These are phyloP conservation scores for Acer saccharum DNA, from an alignment of 345 rosid genomes.

Conservation along the genomic window DNA sequence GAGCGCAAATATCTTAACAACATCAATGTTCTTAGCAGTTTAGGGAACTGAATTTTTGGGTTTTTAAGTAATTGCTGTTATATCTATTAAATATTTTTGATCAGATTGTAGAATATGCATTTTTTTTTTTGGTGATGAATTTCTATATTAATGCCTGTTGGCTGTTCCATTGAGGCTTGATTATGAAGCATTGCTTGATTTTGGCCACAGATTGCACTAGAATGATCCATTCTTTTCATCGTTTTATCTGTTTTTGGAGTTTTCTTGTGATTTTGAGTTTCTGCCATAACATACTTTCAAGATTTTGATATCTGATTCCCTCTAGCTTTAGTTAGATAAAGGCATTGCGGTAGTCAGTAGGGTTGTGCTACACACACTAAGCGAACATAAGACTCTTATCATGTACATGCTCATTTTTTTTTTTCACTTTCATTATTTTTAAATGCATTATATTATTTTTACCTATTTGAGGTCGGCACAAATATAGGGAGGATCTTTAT, in stretches of 20 bases:
- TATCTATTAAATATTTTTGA: background rate
- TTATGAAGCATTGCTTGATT: background rate
- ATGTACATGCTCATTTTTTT: background rate
- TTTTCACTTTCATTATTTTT: too few relatives aligned
- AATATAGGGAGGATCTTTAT: too few relatives aligned
- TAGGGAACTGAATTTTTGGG: background rate
- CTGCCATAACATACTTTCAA: background rate
- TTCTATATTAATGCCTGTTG: background rate
- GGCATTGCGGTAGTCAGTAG: background rate
- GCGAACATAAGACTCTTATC: background rate
- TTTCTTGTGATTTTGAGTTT: background rate
- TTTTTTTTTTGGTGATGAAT: background rate
- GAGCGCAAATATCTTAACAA: background rate
- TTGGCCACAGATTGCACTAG: background rate
- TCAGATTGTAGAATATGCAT: background rate
- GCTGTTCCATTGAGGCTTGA: background rate
- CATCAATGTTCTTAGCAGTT: background rate
- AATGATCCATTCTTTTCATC: background rate
- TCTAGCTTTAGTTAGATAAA: background rate
- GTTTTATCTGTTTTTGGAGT: background rate
- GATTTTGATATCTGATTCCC: background rate
- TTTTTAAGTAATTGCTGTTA: background rate
- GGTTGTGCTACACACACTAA: too few relatives aligned
- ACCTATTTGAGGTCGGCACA: too few relatives aligned
- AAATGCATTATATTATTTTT: too few relatives aligned